Base-by-base conservation (phyloP, 306 rosid species). In the Bauhinia variegata region DNA sequence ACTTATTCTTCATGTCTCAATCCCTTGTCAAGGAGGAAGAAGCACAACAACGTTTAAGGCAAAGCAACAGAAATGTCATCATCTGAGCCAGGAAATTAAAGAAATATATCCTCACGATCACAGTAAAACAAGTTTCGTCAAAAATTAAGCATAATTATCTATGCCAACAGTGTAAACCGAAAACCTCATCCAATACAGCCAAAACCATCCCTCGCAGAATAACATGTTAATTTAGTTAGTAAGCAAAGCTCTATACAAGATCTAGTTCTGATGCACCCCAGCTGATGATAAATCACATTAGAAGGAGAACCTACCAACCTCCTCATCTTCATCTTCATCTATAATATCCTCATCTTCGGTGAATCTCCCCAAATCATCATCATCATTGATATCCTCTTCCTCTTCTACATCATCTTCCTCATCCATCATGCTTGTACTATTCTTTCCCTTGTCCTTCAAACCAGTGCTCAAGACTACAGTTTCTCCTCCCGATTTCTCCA, bases 381-480 rank as follows among this genome's bases (percentile, higher is more conserved):
- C 82, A n/a, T 73, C 75, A 33, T 79, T 76, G 5, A 60, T 71
- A 0, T 72, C 78, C 0, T 71, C 81, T 5, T 74, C 81, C 62
- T 74, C 89, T 0, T 71, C 81, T 5, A 71, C 81, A 57, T 74
- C 89, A 5, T 76, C 79, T 1, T 82, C 87, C 54, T 76, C 84
- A 7, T 68, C 82, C 86, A 84, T 83, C 75, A 52, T 61, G 63
- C 67, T 74, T 79, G 65, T 84, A 44, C 63, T 65, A 39, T 32
- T 42, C 7, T 62, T 55, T 42, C 57, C 70, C 77, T 55, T 78
- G 74, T 77, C 83, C 78, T 89, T 92, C 79, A 86, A 78, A 54
- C 95, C 88, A 17, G 89, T 86, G 89, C 83, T 92, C 87, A 89
- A 72, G 32, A 83, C 86, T 68, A 86, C 96, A 10, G 82, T 84